phyloP scores from a whole-genome alignment of 1,284 basidiomycete species.

The Peniophora sp. region DNA sequence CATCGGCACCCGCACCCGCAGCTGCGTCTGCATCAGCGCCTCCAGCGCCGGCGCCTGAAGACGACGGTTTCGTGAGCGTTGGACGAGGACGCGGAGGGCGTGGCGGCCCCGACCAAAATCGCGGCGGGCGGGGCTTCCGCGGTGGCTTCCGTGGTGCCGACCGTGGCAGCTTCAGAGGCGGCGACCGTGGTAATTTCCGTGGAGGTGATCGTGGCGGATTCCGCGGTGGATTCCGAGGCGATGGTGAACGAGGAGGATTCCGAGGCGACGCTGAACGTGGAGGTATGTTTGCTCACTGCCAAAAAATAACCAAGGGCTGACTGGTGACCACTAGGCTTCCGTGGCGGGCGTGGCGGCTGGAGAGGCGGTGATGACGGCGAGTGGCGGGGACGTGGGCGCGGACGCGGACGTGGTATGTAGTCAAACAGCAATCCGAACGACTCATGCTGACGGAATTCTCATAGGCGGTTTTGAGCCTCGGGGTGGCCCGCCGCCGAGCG shows the following conservation, averaged over 20 bases:
- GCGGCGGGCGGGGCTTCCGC: constrained; percentile 19
- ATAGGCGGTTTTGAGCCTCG: constrained; percentile 7
- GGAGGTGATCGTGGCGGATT: constrained; percentile 27
- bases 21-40: background rate
- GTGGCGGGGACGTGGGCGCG: constrained; percentile 32
- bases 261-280: constrained; percentile 26
- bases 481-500: background rate
- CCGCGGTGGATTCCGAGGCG: constrained; percentile 30
- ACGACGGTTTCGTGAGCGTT: constrained; percentile 53
- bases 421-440: background rate
- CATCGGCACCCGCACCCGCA: background rate
- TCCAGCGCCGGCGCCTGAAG: constrained; percentile 24
- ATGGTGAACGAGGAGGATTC: constrained; percentile 29
- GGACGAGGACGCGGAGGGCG: constrained; percentile 20
- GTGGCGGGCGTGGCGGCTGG: constrained; percentile 30
- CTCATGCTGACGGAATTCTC: background rate
- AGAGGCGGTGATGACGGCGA: constrained; percentile 27
- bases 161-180: constrained; percentile 25
- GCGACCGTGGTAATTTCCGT: constrained; percentile 25
- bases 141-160: constrained; percentile 27
- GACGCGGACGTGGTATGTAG: constrained; percentile 24
- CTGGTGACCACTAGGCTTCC: constrained; percentile 11
- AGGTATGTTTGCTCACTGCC: constrained; percentile 17
- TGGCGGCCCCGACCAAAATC: background rate
- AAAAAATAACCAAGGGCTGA: background rate